Percentiles rank a stretch among this genome's conserved stretches.
These are phyloP conservation scores for Annulohypoxylon bovei DNA, from an alignment of 495 filamentous ascomycete species.

Conservation along the genomic window DNA sequence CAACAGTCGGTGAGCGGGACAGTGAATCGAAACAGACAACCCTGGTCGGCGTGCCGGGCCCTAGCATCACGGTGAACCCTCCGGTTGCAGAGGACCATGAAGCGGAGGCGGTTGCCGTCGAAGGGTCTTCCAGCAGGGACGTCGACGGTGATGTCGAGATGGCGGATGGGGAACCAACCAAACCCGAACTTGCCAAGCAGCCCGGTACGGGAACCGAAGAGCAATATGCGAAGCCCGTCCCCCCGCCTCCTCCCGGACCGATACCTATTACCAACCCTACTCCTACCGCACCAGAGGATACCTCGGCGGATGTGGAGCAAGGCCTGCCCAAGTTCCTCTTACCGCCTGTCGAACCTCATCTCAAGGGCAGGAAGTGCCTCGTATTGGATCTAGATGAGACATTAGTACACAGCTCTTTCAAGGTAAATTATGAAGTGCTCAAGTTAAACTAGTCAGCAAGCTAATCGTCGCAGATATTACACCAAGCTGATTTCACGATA, in stretches of 20 bases:
- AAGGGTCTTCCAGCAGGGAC: slow-evolving; percentile 48
- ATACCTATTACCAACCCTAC: slow-evolving; percentile 39
- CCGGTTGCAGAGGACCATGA: slow-evolving; percentile 47
- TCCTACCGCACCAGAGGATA: slow-evolving; percentile 41
- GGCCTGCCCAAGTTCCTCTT: slow-evolving; percentile 76
- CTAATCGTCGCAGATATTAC: slow-evolving; percentile 76
- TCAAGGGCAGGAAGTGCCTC: slow-evolving; percentile 89
- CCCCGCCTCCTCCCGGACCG: slow-evolving; percentile 62
- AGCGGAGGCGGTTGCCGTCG: slow-evolving; percentile 34
- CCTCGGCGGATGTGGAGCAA: slow-evolving; percentile 51
- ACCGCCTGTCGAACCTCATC: slow-evolving; percentile 77
- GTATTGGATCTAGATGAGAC: slow-evolving; percentile 98
- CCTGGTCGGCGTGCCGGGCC: slow-evolving; percentile 49
- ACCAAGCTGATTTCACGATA: slow-evolving; percentile 99
- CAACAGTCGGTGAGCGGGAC: slow-evolving; percentile 54
- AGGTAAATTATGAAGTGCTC: slow-evolving; percentile 65
- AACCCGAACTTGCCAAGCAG: slow-evolving; percentile 44
- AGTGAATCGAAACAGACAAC: slow-evolving; percentile 60
- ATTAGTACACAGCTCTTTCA: slow-evolving; percentile 99
- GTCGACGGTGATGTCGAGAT: slow-evolving; percentile 71
- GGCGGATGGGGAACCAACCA: slow-evolving; percentile 61
- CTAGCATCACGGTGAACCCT: slow-evolving; percentile 57
- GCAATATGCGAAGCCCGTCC: slow-evolving; percentile 59
- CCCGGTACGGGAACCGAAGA: slow-evolving; percentile 52
- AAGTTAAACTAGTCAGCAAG: slow-evolving; percentile 8